phyloP scores from a whole-genome alignment of 805 yeast genomes.

The Suhomyces tanzawaensis region DNA sequence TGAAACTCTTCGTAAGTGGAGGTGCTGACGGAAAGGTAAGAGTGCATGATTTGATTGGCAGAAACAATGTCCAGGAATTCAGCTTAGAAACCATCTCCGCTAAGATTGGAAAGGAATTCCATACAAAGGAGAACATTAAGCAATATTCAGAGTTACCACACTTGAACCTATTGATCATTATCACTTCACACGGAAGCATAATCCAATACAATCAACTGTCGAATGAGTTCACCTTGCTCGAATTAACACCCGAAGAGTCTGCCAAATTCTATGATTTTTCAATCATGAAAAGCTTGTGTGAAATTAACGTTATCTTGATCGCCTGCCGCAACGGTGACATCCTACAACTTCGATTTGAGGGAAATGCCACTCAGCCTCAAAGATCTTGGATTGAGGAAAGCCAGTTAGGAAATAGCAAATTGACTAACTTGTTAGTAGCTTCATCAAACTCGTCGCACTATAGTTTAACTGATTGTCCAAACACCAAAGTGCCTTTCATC shows the following conservation, averaged over 20 bases:
- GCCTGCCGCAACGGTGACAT: conserved; percentile 41
- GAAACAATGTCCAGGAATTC: conserved; percentile 16
- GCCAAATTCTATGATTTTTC: conserved; percentile 37
- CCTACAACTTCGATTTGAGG: conserved; percentile 38
- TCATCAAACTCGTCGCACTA: conserved; percentile 23
- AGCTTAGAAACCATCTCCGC: conserved; percentile 32
- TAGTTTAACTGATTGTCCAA: conserved; percentile 63
- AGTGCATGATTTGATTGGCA: conserved; percentile 49
- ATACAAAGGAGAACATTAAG: conserved; percentile 57
- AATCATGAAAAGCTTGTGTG: conserved; percentile 39
- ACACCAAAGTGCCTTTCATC: conserved; percentile 54
- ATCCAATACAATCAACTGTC: conserved; percentile 27
- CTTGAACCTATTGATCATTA: conserved; percentile 42
- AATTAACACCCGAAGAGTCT: conserved; percentile 4
- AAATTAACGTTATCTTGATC: conserved; percentile 26
- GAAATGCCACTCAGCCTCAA: conserved; percentile 7
- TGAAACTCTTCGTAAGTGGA: conserved; percentile 67
- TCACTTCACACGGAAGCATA: conserved; percentile 61
- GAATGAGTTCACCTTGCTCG: conserved; percentile 1
- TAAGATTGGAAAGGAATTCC: conserved; percentile 23
- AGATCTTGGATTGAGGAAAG: conserved; percentile 23
- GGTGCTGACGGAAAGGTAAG: conserved; percentile 91
- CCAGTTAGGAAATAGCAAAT: conserved; percentile 36
- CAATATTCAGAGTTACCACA: conserved; percentile 50
- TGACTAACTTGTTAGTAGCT: conserved; percentile 46